A percentile compares a stretch with the other conserved stretches of the same genome.
Evolutionary conservation across 164 flowering plant genomes (phyloP).

Genomic region (Malania oleifera): DNA sequence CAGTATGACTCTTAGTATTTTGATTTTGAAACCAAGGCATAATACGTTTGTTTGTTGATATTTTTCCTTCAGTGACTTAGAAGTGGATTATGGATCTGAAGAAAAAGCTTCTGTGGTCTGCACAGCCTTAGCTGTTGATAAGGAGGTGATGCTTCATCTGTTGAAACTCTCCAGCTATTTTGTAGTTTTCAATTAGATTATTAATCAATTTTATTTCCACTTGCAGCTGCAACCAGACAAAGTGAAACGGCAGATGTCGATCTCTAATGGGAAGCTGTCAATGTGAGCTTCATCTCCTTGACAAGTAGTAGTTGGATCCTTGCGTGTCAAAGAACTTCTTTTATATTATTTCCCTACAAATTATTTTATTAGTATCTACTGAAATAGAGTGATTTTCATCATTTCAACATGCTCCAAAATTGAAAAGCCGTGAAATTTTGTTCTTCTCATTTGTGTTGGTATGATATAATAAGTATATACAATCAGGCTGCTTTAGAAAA

Average conservation of each 20-base stretch:
- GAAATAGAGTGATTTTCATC: no score
- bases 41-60: neutral
- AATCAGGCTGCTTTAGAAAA: no score
- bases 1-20: neutral
- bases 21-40: neutral
- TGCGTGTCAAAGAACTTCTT: neutral
- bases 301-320: neutral
- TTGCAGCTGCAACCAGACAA: conserved; percentile 87
- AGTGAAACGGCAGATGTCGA: conserved; percentile 64
- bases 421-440: no score
- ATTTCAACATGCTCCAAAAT: no score
- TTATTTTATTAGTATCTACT: no score
- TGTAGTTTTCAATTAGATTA: neutral
- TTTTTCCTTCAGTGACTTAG: conserved; percentile 54
- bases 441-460: no score
- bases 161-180: neutral
- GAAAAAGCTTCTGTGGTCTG: conserved; percentile 55
- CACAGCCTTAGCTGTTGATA: conserved; percentile 76
- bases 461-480: no score
- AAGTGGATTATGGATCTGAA: conserved; percentile 65
- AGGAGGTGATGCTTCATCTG: conserved; percentile 49
- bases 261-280: conserved; percentile 59
- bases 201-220: conserved; percentile 7
- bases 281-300: conserved; percentile 46
- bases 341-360: neutral